A percentile compares a stretch with the other conserved stretches of the same genome.
Evolutionary conservation across 2,329 filamentous ascomycete species (phyloP).

Genomic region (Xenoacremonium recifei): DNA sequence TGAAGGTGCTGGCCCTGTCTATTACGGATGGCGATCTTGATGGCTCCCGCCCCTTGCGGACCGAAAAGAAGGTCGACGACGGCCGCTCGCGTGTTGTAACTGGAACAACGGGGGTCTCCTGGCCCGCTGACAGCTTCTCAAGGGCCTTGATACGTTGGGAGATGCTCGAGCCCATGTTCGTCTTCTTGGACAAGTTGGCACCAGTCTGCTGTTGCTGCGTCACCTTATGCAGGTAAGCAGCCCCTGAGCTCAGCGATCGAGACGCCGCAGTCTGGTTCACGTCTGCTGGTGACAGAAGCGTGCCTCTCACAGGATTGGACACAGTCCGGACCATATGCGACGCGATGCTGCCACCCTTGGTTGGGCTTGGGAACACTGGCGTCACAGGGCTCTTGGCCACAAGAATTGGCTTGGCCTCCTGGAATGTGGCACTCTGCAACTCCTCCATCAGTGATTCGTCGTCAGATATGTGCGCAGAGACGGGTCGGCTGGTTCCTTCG

Average conservation of each 20-base stretch:
- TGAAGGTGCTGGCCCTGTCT: slow-evolving; percentile 42
- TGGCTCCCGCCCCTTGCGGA: slow-evolving; percentile 47
- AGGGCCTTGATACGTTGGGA: slow-evolving; percentile 93
- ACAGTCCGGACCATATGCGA: slow-evolving; percentile 44
- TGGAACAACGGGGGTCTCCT: slow-evolving; percentile 17
- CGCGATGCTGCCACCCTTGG: slow-evolving; percentile 21
- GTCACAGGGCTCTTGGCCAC: slow-evolving; percentile 82
- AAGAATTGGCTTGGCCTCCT: slow-evolving; percentile 78
- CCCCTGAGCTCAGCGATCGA: slow-evolving; percentile 57
- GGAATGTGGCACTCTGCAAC: slow-evolving; percentile 74
- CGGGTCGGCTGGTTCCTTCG: slow-evolving; percentile 16
- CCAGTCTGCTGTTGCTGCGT: slow-evolving; percentile 46
- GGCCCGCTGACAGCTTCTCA: slow-evolving; percentile 66
- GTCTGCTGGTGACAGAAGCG: slow-evolving; percentile 46
- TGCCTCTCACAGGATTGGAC: slow-evolving; percentile 45
- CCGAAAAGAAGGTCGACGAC: slow-evolving; percentile 59
- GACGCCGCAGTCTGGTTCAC: slow-evolving; percentile 43
- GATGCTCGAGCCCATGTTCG: slow-evolving; percentile 85
- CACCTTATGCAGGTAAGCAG: slow-evolving; percentile 54
- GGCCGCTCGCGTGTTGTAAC: slow-evolving; percentile 37
- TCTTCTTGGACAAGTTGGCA: slow-evolving; percentile 58
- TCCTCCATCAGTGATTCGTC: slow-evolving; percentile 86
- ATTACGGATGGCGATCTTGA: slow-evolving; percentile 45
- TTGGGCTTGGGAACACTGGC: slow-evolving; percentile 51
- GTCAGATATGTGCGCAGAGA: slow-evolving; percentile 52